phyloP scores from a whole-genome alignment of 2,329 filamentous ascomycete species.

The Acephala macrosclerotiorum region DNA sequence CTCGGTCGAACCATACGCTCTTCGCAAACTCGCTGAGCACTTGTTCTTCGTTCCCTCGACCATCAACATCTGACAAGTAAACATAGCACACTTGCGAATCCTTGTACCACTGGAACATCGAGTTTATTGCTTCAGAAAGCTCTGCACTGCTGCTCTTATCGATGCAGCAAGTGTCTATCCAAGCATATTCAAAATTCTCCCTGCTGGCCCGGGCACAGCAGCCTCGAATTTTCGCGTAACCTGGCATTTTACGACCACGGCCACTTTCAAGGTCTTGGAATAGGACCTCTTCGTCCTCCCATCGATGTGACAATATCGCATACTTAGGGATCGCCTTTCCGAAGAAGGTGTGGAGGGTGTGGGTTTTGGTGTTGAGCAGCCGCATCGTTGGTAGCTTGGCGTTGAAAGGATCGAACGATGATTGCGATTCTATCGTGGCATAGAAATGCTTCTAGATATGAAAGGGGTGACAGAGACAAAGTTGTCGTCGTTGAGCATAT shows the following conservation, averaged over 20 bases:
- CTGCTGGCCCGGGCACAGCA: slow-evolving; percentile 12
- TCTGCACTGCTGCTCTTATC: slow-evolving; percentile 32
- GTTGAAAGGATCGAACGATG: neutral
- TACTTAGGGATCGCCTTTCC: slow-evolving; percentile 29
- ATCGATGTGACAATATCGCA: slow-evolving; percentile 28
- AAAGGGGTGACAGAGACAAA: neutral
- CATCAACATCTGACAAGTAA: slow-evolving; percentile 22
- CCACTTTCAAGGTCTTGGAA: slow-evolving; percentile 21
- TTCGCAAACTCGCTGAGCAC: neutral
- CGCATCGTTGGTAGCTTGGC: slow-evolving; percentile 1
- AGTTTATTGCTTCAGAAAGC: slow-evolving; percentile 33
- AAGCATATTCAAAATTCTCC: slow-evolving; percentile 23
- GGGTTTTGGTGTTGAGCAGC: slow-evolving; percentile 8
- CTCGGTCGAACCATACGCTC: slow-evolving; percentile 14
- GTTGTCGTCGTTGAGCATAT: neutral
- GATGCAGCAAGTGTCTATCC: slow-evolving; percentile 34
- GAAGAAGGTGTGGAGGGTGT: slow-evolving; percentile 8
- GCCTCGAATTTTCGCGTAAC: slow-evolving; percentile 19
- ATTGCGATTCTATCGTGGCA: neutral
- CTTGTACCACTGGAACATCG: slow-evolving; percentile 31
- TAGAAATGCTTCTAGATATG: neutral
- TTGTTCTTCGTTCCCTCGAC: neutral
- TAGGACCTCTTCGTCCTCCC: slow-evolving; percentile 24
- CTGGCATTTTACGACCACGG: neutral
- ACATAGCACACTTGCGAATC: slow-evolving; percentile 27